Evolutionary conservation across 371 early-diverging fungal genomes (phyloP).

Genomic region (Nematocida sp.): DNA sequence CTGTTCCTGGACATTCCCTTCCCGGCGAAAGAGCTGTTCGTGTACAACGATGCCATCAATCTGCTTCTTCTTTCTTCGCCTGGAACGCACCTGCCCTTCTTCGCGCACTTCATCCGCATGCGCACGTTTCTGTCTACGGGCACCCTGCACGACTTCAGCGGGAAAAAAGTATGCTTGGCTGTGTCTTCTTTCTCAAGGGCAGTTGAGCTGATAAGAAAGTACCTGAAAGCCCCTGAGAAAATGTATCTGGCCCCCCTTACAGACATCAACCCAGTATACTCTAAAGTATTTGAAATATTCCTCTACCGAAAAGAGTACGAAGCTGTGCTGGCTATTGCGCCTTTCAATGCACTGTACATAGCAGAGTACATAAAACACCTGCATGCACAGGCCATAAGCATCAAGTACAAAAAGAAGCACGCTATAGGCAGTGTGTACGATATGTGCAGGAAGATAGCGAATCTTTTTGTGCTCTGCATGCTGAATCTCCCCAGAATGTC

Average conservation of each 20-base stretch:
- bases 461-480: not conserved
- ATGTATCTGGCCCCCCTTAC: constrained; percentile 2
- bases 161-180: not conserved
- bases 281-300: constrained; percentile 4
- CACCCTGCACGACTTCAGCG: not conserved
- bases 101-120: not conserved
- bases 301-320: constrained; percentile 33
- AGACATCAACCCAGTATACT: constrained; percentile 5
- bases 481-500: not conserved
- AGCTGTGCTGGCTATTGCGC: not conserved
- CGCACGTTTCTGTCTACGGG: not conserved
- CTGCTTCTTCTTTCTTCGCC: constrained; percentile 1
- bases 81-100: constrained; percentile 7
- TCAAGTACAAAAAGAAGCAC: not conserved
- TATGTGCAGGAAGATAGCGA: constrained; percentile 8
- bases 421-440: not conserved
- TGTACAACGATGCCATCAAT: constrained; percentile 10
- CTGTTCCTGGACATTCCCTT: not conserved
- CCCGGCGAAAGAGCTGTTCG: constrained; percentile 21
- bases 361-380: not conserved
- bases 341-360: not conserved
- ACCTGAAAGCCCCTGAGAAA: constrained; percentile 21
- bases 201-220: constrained; percentile 20
- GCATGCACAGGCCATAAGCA: not conserved
- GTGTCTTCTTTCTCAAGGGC: not conserved